These are phyloP conservation scores for Alternaria burnsii DNA, from an alignment of 2,329 filamentous ascomycete species.

Conservation along the genomic window DNA sequence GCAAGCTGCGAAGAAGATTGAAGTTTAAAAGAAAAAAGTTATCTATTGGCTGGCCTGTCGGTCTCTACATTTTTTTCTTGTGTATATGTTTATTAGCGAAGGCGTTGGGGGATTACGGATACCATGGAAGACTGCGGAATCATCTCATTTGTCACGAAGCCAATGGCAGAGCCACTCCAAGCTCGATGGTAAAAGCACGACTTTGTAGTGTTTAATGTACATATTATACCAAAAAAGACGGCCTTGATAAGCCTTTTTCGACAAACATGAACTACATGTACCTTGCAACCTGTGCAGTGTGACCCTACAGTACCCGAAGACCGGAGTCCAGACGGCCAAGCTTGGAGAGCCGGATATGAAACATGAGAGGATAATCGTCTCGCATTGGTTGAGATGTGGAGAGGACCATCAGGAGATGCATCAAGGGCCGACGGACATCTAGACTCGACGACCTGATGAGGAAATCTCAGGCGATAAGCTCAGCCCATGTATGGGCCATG, in stretches of 20 bases:
- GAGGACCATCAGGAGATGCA: not conserved
- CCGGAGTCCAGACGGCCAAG: constrained; percentile 3
- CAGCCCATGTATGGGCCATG: constrained; percentile 1
- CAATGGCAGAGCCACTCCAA: constrained; percentile 4
- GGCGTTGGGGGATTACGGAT: constrained; percentile 22
- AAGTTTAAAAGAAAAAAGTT: not conserved
- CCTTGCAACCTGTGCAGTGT: not conserved
- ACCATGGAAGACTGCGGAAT: constrained; percentile 9
- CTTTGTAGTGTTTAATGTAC: constrained; percentile 16
- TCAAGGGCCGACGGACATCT: not conserved
- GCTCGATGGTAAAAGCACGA: not conserved
- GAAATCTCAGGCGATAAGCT: constrained; percentile 4
- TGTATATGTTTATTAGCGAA: constrained; percentile 26
- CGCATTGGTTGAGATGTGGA: not conserved
- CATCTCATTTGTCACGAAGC: constrained; percentile 24
- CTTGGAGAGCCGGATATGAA: constrained; percentile 15
- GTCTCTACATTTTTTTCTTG: constrained; percentile 11
- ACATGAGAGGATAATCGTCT: not conserved
- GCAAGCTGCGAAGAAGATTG: constrained; percentile 1
- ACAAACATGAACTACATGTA: not conserved
- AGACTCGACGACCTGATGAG: not conserved
- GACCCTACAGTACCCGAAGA: not conserved
- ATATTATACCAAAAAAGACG: constrained; percentile 4
- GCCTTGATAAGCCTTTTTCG: constrained; percentile 1
- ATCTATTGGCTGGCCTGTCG: constrained; percentile 5